Base-by-base conservation (phyloP, 1,284 basidiomycete genomes). In the Ganoderma sp. region DNA sequence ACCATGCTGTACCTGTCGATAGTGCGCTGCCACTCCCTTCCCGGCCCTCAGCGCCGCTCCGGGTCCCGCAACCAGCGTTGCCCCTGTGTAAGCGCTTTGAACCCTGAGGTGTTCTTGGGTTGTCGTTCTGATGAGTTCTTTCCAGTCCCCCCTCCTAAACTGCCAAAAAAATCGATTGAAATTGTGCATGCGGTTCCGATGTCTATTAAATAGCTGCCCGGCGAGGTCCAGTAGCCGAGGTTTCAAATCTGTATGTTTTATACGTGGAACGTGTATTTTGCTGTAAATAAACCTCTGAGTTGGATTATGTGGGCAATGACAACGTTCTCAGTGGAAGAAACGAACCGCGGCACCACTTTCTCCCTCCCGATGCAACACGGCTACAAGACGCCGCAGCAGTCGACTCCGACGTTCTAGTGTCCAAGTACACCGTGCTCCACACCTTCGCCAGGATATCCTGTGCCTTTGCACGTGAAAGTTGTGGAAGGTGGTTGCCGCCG, bases 11-110 rank as follows among this genome's bases (percentile, higher is more conserved):
- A 39, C 37, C 9, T 12, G 5, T 17, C 52, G 6, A 32, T 28
- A 56, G 52, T 79, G 78, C 69, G n/a, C 17, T 15, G 70, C 74
- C 17, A 74, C 71, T 12, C 77, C 78, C 0, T 78, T 79, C 77
- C 78, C 78, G 1, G 70, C 66, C 2, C 72, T 79, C 61, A 61
- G 73, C 22, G 68, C 77, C 17, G 73, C 68, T 54, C 70, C 77
- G 14, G 67, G 66, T 56, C 76, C 71, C 25, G 69, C 72, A 67
- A 78, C 66, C 64, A 64, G 65, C 65, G 67, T 67, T 70, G 69
- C 72, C 68, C 72, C 71, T 65, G 74, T 67, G 76, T 73, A 12
- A 67, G 64, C 64, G 3, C 50, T 8, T 14, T 22, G 6, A 17
- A 15, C 63, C 28, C 10, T 50, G 22, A 2, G 15, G 5, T 62